These are phyloP conservation scores for Acer campestre DNA, from an alignment of 345 rosid species.

Conservation along the genomic window DNA sequence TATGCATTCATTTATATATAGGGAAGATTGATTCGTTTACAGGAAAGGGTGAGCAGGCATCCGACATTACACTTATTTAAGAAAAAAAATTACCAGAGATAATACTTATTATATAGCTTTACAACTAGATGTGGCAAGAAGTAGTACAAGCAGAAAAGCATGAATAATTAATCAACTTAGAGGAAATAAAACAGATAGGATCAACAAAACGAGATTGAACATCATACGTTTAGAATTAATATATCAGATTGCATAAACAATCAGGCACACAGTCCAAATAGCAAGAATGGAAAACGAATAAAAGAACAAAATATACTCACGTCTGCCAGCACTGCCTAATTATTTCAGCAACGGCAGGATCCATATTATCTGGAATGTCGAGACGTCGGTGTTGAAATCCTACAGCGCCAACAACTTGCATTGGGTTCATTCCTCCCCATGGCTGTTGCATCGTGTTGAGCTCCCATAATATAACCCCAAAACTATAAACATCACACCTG, in stretches of 20 bases:
- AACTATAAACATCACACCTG: constrained; percentile 97
- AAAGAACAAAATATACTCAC: constrained; percentile 48
- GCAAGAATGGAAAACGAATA: background rate
- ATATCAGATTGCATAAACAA: background rate
- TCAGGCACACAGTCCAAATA: background rate
- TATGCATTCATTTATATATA: background rate
- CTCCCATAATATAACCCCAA: constrained; percentile 97
- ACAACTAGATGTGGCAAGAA: constrained; percentile 3
- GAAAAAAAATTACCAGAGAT: background rate
- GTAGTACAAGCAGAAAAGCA: background rate
- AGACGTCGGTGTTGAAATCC: constrained; percentile 96
- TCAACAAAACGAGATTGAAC: constrained; percentile 5
- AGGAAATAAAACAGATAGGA: background rate
- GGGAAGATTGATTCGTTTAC: background rate
- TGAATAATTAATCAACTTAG: background rate
- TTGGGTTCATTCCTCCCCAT: constrained; percentile 98
- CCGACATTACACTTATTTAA: background rate
- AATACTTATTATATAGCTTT: background rate
- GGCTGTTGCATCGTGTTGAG: constrained; percentile 80
- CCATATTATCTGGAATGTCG: constrained; percentile 70
- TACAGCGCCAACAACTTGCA: constrained; percentile 99
- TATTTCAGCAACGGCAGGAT: constrained; percentile 73
- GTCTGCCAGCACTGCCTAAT: constrained; percentile 88
- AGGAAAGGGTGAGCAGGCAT: background rate
- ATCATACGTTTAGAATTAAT: background rate